Evolutionary conservation across 495 filamentous ascomycete genomes (phyloP), one percentile per base, ranked within the genome.

Genomic region (Neurospora sp.): DNA sequence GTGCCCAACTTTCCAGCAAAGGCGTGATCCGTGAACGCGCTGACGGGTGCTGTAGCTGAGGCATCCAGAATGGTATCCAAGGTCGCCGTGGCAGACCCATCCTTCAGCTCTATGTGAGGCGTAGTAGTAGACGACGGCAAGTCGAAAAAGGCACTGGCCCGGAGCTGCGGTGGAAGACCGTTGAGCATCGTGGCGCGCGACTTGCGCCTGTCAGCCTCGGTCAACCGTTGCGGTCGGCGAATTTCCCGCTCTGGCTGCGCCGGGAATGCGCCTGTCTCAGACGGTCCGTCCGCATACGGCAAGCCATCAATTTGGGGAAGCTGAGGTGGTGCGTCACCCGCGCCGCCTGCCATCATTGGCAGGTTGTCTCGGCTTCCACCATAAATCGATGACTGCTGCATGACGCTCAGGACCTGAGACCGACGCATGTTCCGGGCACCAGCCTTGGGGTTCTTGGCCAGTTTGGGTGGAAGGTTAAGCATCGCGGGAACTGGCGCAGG

Each of bases 21-120:
- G 11, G 92, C 91, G 81, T 99, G 96, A 78, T 98, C 94, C 0
- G 93, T 97, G 77, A 98, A 98, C 70, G 96, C 96, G 59, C 87
- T 93, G 59, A 97, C 93, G n/a, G 96, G 96, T 3, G 96, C 96
- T 73, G 87, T 87, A 4, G 94, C 92, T 5, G 96, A 97, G n/a
- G 96, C 96, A 81, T 98, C 93, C 11, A 99, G 86, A 62, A 99
- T 96, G 77, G 90, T 96, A 72, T 99, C 96, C 10, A 99, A 85
- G 0, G 95, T 98, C 41, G 88, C 91, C 75, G 94, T 93, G 18
- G 94, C 93, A 69, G 94, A 97, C 14, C 91, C 88, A 46, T 90
- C 88, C 79, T 92, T 93, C 37, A 94, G 82, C 74, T 94, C 87
- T 23, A 97, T 79, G 31, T 79, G 79, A 11, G 86, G 84, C 5